phyloP scores from a whole-genome alignment of 768 basidiomycete species.

The Leccinum disarticulatum region DNA sequence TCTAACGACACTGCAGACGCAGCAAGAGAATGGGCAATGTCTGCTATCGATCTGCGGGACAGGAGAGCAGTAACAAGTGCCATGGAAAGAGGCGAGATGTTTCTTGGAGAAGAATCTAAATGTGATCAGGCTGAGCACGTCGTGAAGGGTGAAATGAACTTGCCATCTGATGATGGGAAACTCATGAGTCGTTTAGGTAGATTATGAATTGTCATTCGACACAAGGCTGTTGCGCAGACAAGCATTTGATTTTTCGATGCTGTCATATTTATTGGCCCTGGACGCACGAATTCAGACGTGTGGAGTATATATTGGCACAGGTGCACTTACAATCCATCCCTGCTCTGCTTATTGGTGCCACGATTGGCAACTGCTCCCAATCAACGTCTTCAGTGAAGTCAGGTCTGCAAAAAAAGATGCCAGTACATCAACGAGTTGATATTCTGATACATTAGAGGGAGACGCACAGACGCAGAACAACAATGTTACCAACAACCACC shows the following conservation, averaged over 20 bases:
- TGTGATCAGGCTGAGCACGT: slow-evolving; percentile 18
- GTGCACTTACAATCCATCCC: slow-evolving; percentile 51
- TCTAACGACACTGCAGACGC: slow-evolving; percentile 39
- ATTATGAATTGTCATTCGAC: slow-evolving; percentile 42
- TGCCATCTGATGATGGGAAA: slow-evolving; percentile 18
- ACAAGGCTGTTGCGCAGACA: slow-evolving; percentile 52
- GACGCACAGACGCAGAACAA: slow-evolving; percentile 53
- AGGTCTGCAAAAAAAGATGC: slow-evolving; percentile 38
- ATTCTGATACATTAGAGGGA: background rate
- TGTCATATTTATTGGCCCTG: slow-evolving; percentile 58
- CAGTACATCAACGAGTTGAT: background rate
- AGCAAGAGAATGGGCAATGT: slow-evolving; percentile 58
- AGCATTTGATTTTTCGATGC: slow-evolving; percentile 61
- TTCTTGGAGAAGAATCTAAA: slow-evolving; percentile 31
- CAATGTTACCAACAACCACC: slow-evolving; percentile 46
- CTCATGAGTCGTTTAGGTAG: slow-evolving; percentile 39
- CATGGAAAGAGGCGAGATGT: slow-evolving; percentile 20
- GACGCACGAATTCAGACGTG: background rate
- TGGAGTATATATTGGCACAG: background rate
- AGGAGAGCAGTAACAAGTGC: slow-evolving; percentile 44
- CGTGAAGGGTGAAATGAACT: background rate
- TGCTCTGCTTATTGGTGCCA: slow-evolving; percentile 40
- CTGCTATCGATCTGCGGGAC: slow-evolving; percentile 52
- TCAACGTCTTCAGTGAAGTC: slow-evolving; percentile 49
- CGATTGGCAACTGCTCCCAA: slow-evolving; percentile 51